These are phyloP conservation scores for Mimosa pudica DNA, from an alignment of 306 rosid species.

Conservation along the genomic window DNA sequence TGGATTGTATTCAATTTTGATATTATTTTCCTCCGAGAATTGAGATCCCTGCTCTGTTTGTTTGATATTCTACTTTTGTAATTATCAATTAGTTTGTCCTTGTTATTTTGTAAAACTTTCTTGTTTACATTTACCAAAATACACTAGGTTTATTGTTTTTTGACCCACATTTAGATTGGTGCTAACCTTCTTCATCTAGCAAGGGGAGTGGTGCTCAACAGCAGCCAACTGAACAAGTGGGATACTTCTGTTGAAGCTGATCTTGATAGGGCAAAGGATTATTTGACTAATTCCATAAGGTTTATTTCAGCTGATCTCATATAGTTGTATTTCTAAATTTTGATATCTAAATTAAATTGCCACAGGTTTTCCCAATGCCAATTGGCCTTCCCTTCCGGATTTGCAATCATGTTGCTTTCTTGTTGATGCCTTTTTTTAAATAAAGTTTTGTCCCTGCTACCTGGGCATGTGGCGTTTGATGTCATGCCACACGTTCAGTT, in stretches of 20 bases:
- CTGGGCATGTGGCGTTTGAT: constrained; percentile 15
- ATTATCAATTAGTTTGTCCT: constrained; percentile 17
- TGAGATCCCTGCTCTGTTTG: constrained; percentile 29
- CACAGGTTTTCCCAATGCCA: constrained; percentile 6
- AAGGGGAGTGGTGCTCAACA: constrained; percentile 59
- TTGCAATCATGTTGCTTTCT: constrained; percentile 3
- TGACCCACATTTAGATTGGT: constrained; percentile 57
- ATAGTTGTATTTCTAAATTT: constrained; percentile 17
- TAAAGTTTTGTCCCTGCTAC: constrained; percentile 12
- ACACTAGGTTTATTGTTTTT: constrained; percentile 21
- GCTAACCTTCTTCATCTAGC: constrained; percentile 82
- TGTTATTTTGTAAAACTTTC: background rate
- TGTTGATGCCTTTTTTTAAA: background rate
- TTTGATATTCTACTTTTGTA: constrained; percentile 14
- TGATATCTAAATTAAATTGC: constrained; percentile 16
- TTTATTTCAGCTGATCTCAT: constrained; percentile 34
- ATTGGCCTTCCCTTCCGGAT: constrained; percentile 13
- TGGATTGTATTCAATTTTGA: constrained; percentile 6
- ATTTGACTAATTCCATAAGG: constrained; percentile 66
- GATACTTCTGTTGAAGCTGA: constrained; percentile 55
- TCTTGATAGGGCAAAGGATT: constrained; percentile 61
- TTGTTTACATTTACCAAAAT: constrained; percentile 1
- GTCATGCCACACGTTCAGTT: background rate
- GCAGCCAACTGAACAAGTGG: constrained; percentile 40
- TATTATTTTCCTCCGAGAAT: constrained; percentile 5